Evolutionary conservation across 768 basidiomycete genomes (phyloP).

Genomic region (Serendipita sp.): DNA sequence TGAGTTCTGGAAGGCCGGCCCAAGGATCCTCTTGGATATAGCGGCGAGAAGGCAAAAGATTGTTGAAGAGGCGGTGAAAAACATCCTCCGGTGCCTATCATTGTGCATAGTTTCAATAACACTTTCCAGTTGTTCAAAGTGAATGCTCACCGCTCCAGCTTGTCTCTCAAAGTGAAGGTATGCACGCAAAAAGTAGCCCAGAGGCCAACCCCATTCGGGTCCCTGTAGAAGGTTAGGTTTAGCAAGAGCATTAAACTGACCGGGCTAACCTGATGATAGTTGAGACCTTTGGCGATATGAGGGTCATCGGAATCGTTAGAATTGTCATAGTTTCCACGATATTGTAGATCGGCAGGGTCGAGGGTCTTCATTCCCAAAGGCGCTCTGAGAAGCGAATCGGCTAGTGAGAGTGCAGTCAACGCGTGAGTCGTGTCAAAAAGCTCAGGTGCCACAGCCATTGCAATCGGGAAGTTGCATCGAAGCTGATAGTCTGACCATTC

Average conservation of each 20-base stretch:
- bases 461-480: slow-evolving; percentile 83
- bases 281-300: slow-evolving; percentile 79
- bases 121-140: slow-evolving; percentile 16
- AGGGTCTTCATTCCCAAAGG: slow-evolving; percentile 96
- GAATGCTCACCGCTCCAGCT: slow-evolving; percentile 52
- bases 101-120: neutral
- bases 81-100: slow-evolving; percentile 52
- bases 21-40: slow-evolving; percentile 73
- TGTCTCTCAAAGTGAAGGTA: slow-evolving; percentile 75
- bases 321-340: slow-evolving; percentile 86
- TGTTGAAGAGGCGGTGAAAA: slow-evolving; percentile 62
- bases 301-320: slow-evolving; percentile 78
- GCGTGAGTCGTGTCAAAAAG: slow-evolving; percentile 74
- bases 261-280: slow-evolving; percentile 69
- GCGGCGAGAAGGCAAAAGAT: slow-evolving; percentile 50
- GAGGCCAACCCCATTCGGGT: slow-evolving; percentile 90
- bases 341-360: slow-evolving; percentile 75
- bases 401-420: slow-evolving; percentile 60
- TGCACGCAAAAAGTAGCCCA: slow-evolving; percentile 89
- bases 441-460: slow-evolving; percentile 95
- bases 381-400: slow-evolving; percentile 63
- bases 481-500: slow-evolving; percentile 98
- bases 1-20: slow-evolving; percentile 88
- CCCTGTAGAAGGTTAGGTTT: slow-evolving; percentile 36
- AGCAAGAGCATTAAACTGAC: neutral